Base-by-base conservation (phyloP, 495 filamentous ascomycete species). In the Friedmanniomyces simplex region DNA sequence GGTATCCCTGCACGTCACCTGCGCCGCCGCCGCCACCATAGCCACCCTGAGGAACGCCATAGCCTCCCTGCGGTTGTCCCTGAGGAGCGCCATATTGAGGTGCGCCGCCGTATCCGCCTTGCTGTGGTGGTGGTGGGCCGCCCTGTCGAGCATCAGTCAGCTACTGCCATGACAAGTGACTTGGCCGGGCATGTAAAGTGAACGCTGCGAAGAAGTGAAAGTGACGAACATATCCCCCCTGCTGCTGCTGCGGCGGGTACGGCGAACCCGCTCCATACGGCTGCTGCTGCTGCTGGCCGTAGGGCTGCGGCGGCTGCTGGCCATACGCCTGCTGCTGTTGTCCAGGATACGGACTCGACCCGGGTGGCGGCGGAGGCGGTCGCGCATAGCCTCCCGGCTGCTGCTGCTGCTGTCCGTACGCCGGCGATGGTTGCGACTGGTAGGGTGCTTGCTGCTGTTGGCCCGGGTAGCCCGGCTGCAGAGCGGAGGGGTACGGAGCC, bases 1-100 rank as follows among this genome's bases (percentile, higher is more conserved):
- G 76, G 64, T 83, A 84, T 0, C 74, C 72, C 16, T 62, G 69
- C 14, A 77, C 61, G 47, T 81, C 75, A 41, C 77, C 74, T 1
- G 75, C 73, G 4, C 73, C 77, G 3, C 61, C 65, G 20, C 54
- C 62, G 26, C 63, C 62, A 6, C 46, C 46, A 16, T 49, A 43
- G 14, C 41, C 41, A 3, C 41, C 41, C 22, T 49, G 46, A 21
- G 46, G 46, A 4, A 10, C 28, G 4, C 28, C 28, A 10, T 32
- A 43, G 4, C 39, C 39, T 16, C 46, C 46, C 46, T 25, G 20
- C 25, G 5, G 34, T 16, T 43, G 34, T 5, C 59, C 53, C 11
- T 59, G 50, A 16, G 34, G 45, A n/a, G 52, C 59, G 39, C 54
- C 58, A 30, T 54, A 53, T 32, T 57, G 52, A 10, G 55, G 61